These are phyloP conservation scores for Chrysanthemum lavandulifolium DNA, from an alignment of 129 eudicot species.

Conservation along the genomic window DNA sequence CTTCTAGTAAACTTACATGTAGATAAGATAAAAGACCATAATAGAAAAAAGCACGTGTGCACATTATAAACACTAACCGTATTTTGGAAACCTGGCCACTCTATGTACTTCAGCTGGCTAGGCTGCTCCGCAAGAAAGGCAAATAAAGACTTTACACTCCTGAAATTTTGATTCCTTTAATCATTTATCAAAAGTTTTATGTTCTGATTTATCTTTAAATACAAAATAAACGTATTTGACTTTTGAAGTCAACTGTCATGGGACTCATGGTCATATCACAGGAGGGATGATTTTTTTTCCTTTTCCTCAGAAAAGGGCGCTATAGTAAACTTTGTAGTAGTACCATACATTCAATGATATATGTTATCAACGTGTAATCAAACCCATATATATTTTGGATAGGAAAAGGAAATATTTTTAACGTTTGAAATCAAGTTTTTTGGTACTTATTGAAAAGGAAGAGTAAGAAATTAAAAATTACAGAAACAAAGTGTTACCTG, in stretches of 20 bases:
- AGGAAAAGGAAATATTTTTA: not conserved
- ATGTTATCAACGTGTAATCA: not conserved
- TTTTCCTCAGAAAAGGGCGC: conserved; percentile 1
- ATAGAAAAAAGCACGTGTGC: not conserved
- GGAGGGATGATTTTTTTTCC: not conserved
- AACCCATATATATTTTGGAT: conserved; percentile 8
- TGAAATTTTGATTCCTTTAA: conserved; percentile 27
- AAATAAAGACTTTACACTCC: conserved; percentile 48
- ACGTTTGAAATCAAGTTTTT: not conserved
- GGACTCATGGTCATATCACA: conserved; percentile 3
- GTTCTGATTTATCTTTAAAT: not conserved
- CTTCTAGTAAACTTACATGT: not conserved
- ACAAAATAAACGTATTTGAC: not conserved
- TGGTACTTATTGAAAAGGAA: not conserved
- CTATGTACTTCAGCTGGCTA: conserved; percentile 84
- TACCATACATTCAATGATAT: not conserved
- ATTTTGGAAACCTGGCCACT: conserved; percentile 91
- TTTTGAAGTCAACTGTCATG: conserved; percentile 3
- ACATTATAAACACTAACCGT: conserved; percentile 53
- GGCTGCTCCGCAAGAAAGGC: conserved; percentile 78
- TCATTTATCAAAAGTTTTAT: conserved; percentile 5
- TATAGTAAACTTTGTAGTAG: not conserved
- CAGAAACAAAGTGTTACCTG: conserved; percentile 10
- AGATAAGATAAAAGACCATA: conserved; percentile 9
- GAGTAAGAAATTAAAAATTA: not conserved